Conservation (phyloP, 768 basidiomycete species). For the Lentinula detonsa region DNA sequence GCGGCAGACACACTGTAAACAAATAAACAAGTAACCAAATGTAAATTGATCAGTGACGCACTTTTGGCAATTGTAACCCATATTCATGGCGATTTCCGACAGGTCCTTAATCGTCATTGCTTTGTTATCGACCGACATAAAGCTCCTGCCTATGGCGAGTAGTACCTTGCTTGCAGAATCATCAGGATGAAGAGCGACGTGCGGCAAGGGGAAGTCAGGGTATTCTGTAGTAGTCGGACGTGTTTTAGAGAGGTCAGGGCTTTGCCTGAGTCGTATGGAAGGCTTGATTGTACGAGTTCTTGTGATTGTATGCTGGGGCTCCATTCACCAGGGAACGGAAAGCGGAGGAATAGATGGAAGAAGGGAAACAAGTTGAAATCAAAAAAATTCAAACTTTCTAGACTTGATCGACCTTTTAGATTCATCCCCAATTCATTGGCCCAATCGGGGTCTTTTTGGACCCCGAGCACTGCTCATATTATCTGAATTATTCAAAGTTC, state of each 20-base stretch:
- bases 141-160: constrained; percentile 64
- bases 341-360: constrained; percentile 21
- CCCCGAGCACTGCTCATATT: constrained; percentile 6
- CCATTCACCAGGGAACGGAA: constrained; percentile 11
- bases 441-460: constrained; percentile 5
- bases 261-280: constrained; percentile 42
- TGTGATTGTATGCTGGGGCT: background rate
- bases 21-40: constrained; percentile 3
- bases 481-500: background rate
- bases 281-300: constrained; percentile 33
- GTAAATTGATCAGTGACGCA: constrained; percentile 27
- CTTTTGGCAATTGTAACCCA: constrained; percentile 74
- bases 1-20: constrained; percentile 63
- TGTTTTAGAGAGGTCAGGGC: constrained; percentile 31
- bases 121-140: constrained; percentile 73
- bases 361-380: constrained; percentile 13
- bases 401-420: constrained; percentile 2
- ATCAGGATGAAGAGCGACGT: constrained; percentile 67
- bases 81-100: constrained; percentile 59
- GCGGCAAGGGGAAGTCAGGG: constrained; percentile 33
- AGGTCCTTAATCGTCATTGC: constrained; percentile 87
- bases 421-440: constrained; percentile 4
- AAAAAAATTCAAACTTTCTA: constrained; percentile 3
- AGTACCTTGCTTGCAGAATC: constrained; percentile 70
- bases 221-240: constrained; percentile 16